phyloP scores from a whole-genome alignment of 371 early-diverging fungal species.

The Mortierella sp. region DNA sequence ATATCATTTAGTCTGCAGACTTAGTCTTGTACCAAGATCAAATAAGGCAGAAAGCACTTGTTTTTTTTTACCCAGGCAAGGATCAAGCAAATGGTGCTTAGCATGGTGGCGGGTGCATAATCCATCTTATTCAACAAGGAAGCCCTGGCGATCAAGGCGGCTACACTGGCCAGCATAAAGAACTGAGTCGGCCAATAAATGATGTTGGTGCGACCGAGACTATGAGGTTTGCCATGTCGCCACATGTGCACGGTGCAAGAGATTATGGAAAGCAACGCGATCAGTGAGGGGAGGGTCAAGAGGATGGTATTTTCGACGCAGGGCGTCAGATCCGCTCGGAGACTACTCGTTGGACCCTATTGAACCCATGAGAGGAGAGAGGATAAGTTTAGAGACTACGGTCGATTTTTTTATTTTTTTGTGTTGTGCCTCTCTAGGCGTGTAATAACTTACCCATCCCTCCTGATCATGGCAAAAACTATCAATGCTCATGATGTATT shows the following conservation, averaged over 20 bases:
- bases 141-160: slow-evolving; percentile 43
- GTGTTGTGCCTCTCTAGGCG: background rate
- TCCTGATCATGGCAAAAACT: slow-evolving; percentile 30
- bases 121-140: slow-evolving; percentile 17
- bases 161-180: slow-evolving; percentile 36
- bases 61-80: slow-evolving; percentile 34
- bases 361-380: background rate
- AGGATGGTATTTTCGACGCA: slow-evolving; percentile 52
- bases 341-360: slow-evolving; percentile 43
- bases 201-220: slow-evolving; percentile 34
- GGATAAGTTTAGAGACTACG: background rate
- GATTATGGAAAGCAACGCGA: slow-evolving; percentile 19
- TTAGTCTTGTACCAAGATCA: no score
- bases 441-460: slow-evolving; percentile 32
- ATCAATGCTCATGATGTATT: slow-evolving; percentile 19
- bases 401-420: background rate
- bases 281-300: slow-evolving; percentile 27
- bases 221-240: slow-evolving; percentile 31
- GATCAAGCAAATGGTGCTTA: slow-evolving; percentile 34
- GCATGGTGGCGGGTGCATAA: slow-evolving; percentile 45
- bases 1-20: no score
- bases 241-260: slow-evolving; percentile 16
- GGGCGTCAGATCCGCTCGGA: slow-evolving; percentile 29
- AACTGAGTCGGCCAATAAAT: slow-evolving; percentile 52
- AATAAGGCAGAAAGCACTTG: background rate